These are phyloP conservation scores for Leishmania braziliensis DNA, from an alignment of 208 protist genomes.

Conservation along the genomic window DNA sequence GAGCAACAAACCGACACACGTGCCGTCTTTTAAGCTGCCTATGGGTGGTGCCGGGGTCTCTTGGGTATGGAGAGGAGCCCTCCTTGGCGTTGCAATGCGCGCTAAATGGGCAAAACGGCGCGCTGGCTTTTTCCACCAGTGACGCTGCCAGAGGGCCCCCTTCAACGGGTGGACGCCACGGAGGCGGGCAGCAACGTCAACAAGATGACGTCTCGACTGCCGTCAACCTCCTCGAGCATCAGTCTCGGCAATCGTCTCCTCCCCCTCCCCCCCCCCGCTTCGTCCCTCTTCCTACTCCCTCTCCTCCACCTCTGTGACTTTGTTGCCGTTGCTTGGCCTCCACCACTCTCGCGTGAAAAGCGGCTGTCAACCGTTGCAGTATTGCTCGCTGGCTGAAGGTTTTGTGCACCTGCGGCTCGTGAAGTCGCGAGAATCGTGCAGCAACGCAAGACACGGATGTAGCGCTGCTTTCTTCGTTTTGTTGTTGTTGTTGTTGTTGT, in stretches of 20 bases:
- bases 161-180: background rate
- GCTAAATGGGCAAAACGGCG: background rate
- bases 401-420: background rate
- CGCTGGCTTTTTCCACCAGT: background rate
- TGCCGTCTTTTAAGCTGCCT: background rate
- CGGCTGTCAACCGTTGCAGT: background rate
- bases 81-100: background rate
- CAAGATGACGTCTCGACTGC: background rate
- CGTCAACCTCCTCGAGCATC: background rate
- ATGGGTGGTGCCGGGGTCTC: background rate
- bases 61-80: background rate
- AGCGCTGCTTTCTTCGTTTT: background rate
- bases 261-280: background rate
- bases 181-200: background rate
- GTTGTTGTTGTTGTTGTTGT: background rate
- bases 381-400: background rate
- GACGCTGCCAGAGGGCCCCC: background rate
- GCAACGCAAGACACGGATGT: background rate
- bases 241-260: background rate
- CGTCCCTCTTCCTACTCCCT: background rate
- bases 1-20: background rate
- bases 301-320: background rate
- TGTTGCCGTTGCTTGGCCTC: conserved; percentile 1
- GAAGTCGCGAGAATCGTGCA: background rate
- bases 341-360: background rate